phyloP scores from a whole-genome alignment of 2,329 filamentous ascomycete species.

The Pseudopithomyces chartarum region DNA sequence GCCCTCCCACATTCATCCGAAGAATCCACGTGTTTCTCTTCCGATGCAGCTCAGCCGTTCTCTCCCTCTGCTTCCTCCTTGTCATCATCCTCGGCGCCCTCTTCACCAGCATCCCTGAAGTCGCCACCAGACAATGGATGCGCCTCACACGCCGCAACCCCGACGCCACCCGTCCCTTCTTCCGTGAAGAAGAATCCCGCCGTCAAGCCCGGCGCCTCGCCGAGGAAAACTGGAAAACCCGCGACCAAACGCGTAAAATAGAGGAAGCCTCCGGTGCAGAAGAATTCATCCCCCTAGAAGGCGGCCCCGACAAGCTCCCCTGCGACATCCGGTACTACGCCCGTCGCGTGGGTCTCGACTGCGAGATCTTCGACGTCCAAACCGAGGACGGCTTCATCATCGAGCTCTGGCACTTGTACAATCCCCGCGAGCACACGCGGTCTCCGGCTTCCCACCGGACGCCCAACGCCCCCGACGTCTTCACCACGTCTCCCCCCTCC shows the following conservation, averaged over 20 bases:
- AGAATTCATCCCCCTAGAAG: conserved; percentile 76
- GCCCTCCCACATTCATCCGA: conserved; percentile 70
- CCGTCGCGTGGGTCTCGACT: conserved; percentile 81
- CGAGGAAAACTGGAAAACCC: conserved; percentile 65
- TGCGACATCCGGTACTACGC: conserved; percentile 88
- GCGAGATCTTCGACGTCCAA: conserved; percentile 81
- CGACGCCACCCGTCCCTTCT: conserved; percentile 67
- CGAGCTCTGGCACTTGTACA: conserved; percentile 85
- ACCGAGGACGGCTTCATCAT: conserved; percentile 95
- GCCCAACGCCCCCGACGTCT: conserved; percentile 66
- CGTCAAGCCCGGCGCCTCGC: conserved; percentile 61
- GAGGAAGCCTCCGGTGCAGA: conserved; percentile 48
- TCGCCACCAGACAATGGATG: conserved; percentile 56
- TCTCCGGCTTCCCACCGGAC: conserved; percentile 55
- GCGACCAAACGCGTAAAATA: conserved; percentile 41
- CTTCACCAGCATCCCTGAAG: conserved; percentile 66
- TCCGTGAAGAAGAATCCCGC: conserved; percentile 71
- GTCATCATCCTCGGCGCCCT: conserved; percentile 77
- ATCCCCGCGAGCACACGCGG: conserved; percentile 74
- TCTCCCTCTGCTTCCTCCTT: conserved; percentile 78
- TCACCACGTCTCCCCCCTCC: conserved; percentile 48
- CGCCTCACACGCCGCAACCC: conserved; percentile 65
- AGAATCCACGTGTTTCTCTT: conserved; percentile 70
- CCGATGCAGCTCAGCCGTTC: conserved; percentile 69
- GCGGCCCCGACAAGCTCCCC: conserved; percentile 76